Percentiles rank a stretch among this genome's conserved stretches.
phyloP scores from a whole-genome alignment of 2,329 filamentous ascomycete species.

The Venturia pyrina region DNA sequence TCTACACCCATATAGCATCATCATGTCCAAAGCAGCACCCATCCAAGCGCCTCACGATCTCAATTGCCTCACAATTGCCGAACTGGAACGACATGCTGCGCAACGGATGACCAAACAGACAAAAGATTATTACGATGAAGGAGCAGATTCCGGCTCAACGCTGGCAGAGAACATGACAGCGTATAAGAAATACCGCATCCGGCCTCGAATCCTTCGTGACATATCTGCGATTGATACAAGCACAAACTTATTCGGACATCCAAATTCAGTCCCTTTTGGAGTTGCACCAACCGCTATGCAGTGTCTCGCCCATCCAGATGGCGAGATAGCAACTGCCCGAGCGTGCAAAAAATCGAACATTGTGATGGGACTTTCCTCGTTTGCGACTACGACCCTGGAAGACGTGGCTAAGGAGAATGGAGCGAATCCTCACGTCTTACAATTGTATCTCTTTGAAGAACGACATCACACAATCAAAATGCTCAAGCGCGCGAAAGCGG shows the following conservation, averaged over 20 bases:
- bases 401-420: slow-evolving; percentile 26
- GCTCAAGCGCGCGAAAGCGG: slow-evolving; percentile 32
- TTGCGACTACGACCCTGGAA: slow-evolving; percentile 32
- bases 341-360: slow-evolving; percentile 29
- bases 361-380: slow-evolving; percentile 28
- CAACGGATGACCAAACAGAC: slow-evolving; percentile 23
- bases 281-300: slow-evolving; percentile 34
- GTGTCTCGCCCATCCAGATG: slow-evolving; percentile 33
- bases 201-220: slow-evolving; percentile 29
- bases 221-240: slow-evolving; percentile 28
- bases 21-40: neutral
- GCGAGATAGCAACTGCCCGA: slow-evolving; percentile 32
- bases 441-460: slow-evolving; percentile 44
- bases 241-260: slow-evolving; percentile 23
- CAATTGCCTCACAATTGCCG: slow-evolving; percentile 21
- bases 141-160: slow-evolving; percentile 19
- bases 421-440: slow-evolving; percentile 41
- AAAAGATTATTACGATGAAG: slow-evolving; percentile 12
- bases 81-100: slow-evolving; percentile 20
- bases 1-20: too few relatives aligned
- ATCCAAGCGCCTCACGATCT: slow-evolving; percentile 14
- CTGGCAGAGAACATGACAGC: slow-evolving; percentile 21
- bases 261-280: slow-evolving; percentile 29
- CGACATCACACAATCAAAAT: slow-evolving; percentile 32
- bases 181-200: slow-evolving; percentile 23